These are phyloP conservation scores for Uromyces viciae-fabae DNA, from an alignment of 1,284 basidiomycete genomes.

Conservation along the genomic window DNA sequence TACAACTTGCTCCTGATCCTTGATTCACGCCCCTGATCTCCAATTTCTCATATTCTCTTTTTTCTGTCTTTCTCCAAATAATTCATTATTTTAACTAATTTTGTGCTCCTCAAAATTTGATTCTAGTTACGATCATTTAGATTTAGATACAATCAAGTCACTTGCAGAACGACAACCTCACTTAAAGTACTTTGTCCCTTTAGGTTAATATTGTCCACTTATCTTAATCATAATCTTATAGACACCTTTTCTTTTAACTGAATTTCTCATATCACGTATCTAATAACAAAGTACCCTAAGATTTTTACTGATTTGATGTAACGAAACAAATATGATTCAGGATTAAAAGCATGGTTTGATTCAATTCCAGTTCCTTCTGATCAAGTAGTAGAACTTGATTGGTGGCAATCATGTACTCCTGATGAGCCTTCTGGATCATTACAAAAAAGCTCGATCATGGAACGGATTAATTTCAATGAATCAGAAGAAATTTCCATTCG, in stretches of 20 bases:
- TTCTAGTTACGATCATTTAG: slow-evolving; percentile 53
- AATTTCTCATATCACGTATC: too few species aligned
- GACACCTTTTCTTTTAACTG: not conserved
- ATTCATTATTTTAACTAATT: not conserved
- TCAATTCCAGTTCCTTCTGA: slow-evolving; percentile 47
- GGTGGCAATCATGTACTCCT: slow-evolving; percentile 49
- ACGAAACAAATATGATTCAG: too few species aligned
- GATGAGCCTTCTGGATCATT: not conserved
- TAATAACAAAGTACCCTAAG: too few species aligned
- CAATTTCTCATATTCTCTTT: not conserved
- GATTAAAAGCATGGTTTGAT: slow-evolving; percentile 49
- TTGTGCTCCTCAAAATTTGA: not conserved
- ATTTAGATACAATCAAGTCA: slow-evolving; percentile 47
- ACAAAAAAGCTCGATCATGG: slow-evolving; percentile 1
- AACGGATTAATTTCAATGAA: not conserved
- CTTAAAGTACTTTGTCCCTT: slow-evolving; percentile 50
- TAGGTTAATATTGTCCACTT: slow-evolving; percentile 47
- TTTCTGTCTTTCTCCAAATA: not conserved
- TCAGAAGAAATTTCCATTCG: slow-evolving; percentile 28
- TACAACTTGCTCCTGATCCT: too few species aligned
- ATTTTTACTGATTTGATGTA: too few species aligned
- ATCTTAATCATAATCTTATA: not conserved
- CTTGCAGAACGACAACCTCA: slow-evolving; percentile 47
- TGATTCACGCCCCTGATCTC: too few species aligned
- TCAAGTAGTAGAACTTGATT: slow-evolving; percentile 50